A percentile compares a stretch with the other conserved stretches of the same genome.
phyloP scores from a whole-genome alignment of 2,329 filamentous ascomycete species.

The Phoma herbarum region DNA sequence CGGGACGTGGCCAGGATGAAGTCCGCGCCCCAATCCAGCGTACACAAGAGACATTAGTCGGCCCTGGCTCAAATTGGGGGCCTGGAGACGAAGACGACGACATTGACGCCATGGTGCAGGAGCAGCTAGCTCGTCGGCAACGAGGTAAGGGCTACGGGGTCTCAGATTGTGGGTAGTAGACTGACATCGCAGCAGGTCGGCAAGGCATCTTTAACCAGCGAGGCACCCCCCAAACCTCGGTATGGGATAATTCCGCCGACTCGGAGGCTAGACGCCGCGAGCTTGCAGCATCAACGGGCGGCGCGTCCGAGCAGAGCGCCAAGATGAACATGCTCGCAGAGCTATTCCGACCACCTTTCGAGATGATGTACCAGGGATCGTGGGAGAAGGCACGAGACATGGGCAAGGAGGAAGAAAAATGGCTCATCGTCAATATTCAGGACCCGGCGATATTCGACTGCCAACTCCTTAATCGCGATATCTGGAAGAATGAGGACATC shows the following conservation, averaged over 20 bases:
- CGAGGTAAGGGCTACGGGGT: constrained; percentile 35
- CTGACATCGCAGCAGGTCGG: constrained; percentile 49
- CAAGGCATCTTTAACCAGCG: constrained; percentile 77
- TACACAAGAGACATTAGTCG: constrained; percentile 90
- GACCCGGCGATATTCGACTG: constrained; percentile 94
- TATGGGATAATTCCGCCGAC: constrained; percentile 65
- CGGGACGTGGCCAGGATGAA: constrained; percentile 60
- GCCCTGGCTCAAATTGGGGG: constrained; percentile 68
- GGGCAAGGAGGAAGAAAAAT: constrained; percentile 89
- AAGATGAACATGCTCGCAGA: constrained; percentile 86
- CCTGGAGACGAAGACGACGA: constrained; percentile 58
- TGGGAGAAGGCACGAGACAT: constrained; percentile 86
- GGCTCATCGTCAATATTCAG: constrained; percentile 95
- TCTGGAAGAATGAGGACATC: constrained; percentile 89
- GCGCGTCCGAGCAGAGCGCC: constrained; percentile 69
- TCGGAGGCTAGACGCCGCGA: constrained; percentile 59
- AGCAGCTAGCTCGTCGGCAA: constrained; percentile 66
- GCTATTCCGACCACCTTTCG: constrained; percentile 90
- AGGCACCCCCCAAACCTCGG: constrained; percentile 56
- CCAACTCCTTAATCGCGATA: constrained; percentile 89
- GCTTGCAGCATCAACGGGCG: constrained; percentile 69
- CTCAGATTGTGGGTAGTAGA: not conserved
- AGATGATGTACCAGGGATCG: constrained; percentile 80
- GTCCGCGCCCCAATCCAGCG: constrained; percentile 90
- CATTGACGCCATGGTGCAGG: constrained; percentile 69